Evolutionary conservation across 2,329 filamentous ascomycete species (phyloP), one percentile per base, ranked within the genome.

Genomic region (Ophiostoma ips): DNA sequence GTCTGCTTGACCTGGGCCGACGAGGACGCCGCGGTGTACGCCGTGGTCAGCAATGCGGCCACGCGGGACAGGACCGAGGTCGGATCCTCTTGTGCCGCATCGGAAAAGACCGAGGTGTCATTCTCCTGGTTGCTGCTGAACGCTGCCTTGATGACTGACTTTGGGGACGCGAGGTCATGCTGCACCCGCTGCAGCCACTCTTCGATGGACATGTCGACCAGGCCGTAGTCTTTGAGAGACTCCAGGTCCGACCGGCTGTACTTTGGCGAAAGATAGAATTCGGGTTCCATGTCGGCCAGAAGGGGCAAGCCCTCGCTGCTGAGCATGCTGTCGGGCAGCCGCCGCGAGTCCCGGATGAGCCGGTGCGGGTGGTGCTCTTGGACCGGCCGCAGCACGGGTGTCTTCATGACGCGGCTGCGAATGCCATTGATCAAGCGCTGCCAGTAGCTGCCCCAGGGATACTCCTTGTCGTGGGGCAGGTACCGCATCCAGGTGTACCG

Each of bases 401-500:
- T 34, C 3, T 2, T 3, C 5, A 9, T 11, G 1, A 48, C 24
- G 12, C 36, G 8, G 3, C 16, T 5, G 7, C n/a, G 15, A 11
- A 48, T 48, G 3, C 11, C 16, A 5, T 21, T 9, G 35, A 44
- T 36, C 2, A 49, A 31, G n/a, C 19, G n/a, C 3, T 31, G 10
- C 48, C 48, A 49, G 11, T 35, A 49, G 7, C 19, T 18, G n/a
- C 15, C 48, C 48, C 38, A 44, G 21, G 48, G 48, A 24, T 45
- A 44, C 3, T 49, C 38, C 18, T 18, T 19, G 2, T 44, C 40
- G 15, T 30, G 40, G 12, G 48, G 48, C 10, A 49, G 38, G 52
- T 66, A 75, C 46, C 61, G 58, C 64, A 69, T 67, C 71, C 71
- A 74, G 4, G 60, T 55, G 50, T 67, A 73, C 37, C 60, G 61